Evolutionary conservation across 129 eudicot genomes (phyloP), one percentile per base, ranked within the genome.

Genomic region (Flaveria robusta): DNA sequence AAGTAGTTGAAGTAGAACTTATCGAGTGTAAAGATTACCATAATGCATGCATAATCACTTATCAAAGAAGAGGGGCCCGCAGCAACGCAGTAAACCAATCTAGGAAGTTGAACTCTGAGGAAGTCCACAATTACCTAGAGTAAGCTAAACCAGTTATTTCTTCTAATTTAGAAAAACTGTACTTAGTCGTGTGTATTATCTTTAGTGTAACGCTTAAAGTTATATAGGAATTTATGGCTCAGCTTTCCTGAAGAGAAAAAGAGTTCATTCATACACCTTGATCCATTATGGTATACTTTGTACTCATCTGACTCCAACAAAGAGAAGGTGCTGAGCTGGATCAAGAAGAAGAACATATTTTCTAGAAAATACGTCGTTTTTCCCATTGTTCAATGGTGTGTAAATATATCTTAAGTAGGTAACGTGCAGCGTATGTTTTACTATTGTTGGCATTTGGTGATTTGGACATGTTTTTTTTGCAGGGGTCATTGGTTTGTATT

Each of bases 401-500:
- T 85, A 59, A 49, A 79, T 34, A 0, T 45, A 27, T n/a, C 19
- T 46, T 14, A 16, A 55, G 29, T 31, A 73, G 50, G 20, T 20
- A 24, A 26, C 20, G 11, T 46, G 49, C 10, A 54, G 15, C 59
- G 0, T 55, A 18, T 42, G 45, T 46, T 0, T 75, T n/a, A 19
- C 46, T 34, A 19, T 13, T 43, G 29, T 45, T 41, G 68, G 50
- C 24, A 24, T 34, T 55, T 23, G 55, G 55, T 78, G 66, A 62
- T 16, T n/a, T 80, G 55, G 49, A 76, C 47, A 66, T 74, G 42
- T 56, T 22, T 49, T 55, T 76, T 71, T 55, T 39, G 22, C 66
- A 92, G 94, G 98, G 65, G 78, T 41, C 98, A 90, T 41, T 92
- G 98, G 98, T 81, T 82, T 77, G 90, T 92, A 27, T 68, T 92